Conservation (phyloP, 2,329 filamentous ascomycete genomes). For the Neocatenulostroma microsporum region DNA sequence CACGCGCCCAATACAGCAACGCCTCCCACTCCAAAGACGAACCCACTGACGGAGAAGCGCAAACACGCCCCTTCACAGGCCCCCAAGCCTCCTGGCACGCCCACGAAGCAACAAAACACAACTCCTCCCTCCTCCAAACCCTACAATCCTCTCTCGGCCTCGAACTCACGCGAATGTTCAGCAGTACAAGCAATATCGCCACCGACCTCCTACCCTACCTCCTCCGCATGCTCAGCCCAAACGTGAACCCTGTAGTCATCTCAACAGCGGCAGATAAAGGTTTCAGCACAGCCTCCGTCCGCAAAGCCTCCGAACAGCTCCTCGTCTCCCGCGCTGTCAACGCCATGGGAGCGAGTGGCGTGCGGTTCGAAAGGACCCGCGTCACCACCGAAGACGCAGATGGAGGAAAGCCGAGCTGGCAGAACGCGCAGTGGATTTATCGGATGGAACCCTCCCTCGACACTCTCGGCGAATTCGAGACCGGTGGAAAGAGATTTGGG, state of each 20-base stretch:
- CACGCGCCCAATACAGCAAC: constrained; percentile 40
- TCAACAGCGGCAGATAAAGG: constrained; percentile 12
- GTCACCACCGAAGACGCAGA: constrained; percentile 57
- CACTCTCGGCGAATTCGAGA: constrained; percentile 65
- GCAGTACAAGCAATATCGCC: constrained; percentile 67
- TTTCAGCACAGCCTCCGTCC: constrained; percentile 68
- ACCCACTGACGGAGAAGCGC: constrained; percentile 34
- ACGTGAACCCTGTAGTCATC: constrained; percentile 84
- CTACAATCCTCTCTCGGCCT: constrained; percentile 67
- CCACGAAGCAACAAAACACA: constrained; percentile 71
- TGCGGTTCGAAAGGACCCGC: constrained; percentile 71
- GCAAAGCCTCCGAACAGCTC: constrained; percentile 73
- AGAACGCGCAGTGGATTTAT: constrained; percentile 59
- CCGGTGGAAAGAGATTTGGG: constrained; percentile 46
- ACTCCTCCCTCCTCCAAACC: constrained; percentile 62
- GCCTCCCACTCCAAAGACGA: constrained; percentile 38
- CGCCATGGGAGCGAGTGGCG: constrained; percentile 73
- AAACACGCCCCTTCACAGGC: constrained; percentile 38
- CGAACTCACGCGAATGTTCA: constrained; percentile 66
- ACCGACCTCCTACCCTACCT: constrained; percentile 80
- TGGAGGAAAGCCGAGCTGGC: constrained; percentile 6
- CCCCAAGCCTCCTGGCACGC: constrained; percentile 74
- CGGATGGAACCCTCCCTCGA: constrained; percentile 94
- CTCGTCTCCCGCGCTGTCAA: constrained; percentile 74
- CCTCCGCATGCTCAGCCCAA: constrained; percentile 73